Percentiles rank a stretch among this genome's conserved stretches.
Evolutionary conservation across 768 basidiomycete species (phyloP).

Genomic region (Rhodotorula diobovata): DNA sequence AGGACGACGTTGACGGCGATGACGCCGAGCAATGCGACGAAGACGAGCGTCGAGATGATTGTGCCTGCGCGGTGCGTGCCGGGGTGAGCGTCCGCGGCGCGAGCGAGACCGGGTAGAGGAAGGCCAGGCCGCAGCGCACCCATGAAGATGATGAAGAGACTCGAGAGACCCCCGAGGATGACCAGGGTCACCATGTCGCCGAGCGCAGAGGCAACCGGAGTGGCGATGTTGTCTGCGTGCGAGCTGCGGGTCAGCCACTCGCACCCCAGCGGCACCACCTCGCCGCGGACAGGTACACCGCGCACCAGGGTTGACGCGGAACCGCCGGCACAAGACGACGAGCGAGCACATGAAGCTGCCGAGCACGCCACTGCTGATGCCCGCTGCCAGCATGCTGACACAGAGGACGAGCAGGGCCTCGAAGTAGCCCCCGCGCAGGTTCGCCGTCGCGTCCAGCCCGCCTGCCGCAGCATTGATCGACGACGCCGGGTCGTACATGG

Average conservation of each 20-base stretch:
- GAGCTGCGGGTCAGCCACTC: too few relatives aligned
- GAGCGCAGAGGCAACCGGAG: slow-evolving; percentile 84
- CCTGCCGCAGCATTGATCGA: neutral
- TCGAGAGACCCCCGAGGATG: slow-evolving; percentile 59
- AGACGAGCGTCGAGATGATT: slow-evolving; percentile 58
- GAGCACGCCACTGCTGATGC: slow-evolving; percentile 63
- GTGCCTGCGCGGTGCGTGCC: slow-evolving; percentile 4
- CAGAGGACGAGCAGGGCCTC: slow-evolving; percentile 50
- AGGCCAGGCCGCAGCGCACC: slow-evolving; percentile 11
- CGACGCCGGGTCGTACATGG: slow-evolving; percentile 15
- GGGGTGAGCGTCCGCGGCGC: neutral
- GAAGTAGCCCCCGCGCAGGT: slow-evolving; percentile 45
- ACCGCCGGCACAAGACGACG: slow-evolving; percentile 69
- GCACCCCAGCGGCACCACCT: neutral
- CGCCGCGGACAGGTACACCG: too few relatives aligned
- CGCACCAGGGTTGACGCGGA: slow-evolving; percentile 76
- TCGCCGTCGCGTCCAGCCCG: neutral
- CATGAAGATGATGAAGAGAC: slow-evolving; percentile 39
- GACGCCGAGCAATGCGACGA: slow-evolving; percentile 53
- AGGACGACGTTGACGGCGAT: slow-evolving; percentile 57
- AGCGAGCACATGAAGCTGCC: slow-evolving; percentile 90
- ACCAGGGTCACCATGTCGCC: slow-evolving; percentile 88
- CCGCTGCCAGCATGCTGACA: slow-evolving; percentile 59
- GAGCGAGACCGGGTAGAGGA: neutral
- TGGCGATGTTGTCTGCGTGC: slow-evolving; percentile 80